Evolutionary conservation across 768 basidiomycete species (phyloP).

Genomic region (Sistotremastrum suecicum): DNA sequence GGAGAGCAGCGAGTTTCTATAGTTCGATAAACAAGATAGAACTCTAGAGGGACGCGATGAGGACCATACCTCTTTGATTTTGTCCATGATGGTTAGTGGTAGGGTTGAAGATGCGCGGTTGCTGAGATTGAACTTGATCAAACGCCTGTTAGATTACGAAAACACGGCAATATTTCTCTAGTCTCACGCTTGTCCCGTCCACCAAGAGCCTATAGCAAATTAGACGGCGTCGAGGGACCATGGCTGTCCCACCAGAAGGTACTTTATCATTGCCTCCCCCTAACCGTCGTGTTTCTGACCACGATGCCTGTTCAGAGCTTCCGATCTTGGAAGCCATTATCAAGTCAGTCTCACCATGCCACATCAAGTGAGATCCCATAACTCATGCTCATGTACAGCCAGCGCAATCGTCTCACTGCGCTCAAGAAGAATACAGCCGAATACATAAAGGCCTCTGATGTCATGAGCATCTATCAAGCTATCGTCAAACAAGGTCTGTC

Average conservation of each 20-base stretch:
- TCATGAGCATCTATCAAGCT: constrained; percentile 81
- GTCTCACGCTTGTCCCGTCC: too few species aligned
- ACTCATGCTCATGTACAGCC: constrained; percentile 31
- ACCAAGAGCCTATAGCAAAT: too few species aligned
- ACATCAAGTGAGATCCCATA: not conserved
- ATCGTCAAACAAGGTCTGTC: constrained; percentile 80
- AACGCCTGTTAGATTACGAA: too few species aligned
- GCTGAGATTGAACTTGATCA: too few species aligned
- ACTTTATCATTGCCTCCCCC: constrained; percentile 10
- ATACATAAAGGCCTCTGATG: constrained; percentile 88
- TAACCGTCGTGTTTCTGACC: constrained; percentile 4
- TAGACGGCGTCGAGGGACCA: constrained; percentile 20
- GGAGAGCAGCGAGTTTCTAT: constrained; percentile 66
- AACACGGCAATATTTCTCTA: too few species aligned
- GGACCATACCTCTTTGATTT: constrained; percentile 30
- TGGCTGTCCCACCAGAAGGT: constrained; percentile 74
- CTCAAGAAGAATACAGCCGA: constrained; percentile 88
- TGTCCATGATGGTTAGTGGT: constrained; percentile 25
- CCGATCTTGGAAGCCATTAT: constrained; percentile 91
- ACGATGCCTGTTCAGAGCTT: constrained; percentile 43
- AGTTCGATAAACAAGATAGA: not conserved
- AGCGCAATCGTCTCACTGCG: constrained; percentile 87
- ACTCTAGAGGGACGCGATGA: not conserved
- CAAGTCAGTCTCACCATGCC: constrained; percentile 35
- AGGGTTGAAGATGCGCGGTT: too few species aligned